These are phyloP conservation scores for Ophiostoma himal-ulmi DNA, from an alignment of 2,329 filamentous ascomycete species.

Conservation along the genomic window DNA sequence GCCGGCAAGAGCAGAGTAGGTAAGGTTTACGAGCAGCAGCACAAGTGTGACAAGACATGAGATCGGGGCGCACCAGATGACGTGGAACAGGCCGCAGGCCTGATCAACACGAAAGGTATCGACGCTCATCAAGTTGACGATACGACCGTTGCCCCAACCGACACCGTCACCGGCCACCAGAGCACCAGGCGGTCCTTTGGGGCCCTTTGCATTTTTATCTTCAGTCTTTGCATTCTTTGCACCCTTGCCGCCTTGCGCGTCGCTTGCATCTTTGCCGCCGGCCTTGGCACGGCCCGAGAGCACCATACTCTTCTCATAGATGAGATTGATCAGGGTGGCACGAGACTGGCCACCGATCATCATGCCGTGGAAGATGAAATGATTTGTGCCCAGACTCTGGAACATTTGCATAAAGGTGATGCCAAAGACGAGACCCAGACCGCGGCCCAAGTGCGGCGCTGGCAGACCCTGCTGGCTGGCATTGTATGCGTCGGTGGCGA, in stretches of 20 bases:
- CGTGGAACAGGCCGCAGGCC: conserved; percentile 81
- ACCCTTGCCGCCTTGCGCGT: not conserved
- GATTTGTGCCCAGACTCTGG: conserved; percentile 75
- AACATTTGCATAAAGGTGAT: conserved; percentile 79
- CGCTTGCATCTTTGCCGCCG: conserved; percentile 47
- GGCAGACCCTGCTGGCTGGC: conserved; percentile 49
- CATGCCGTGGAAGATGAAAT: conserved; percentile 91
- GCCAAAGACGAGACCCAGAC: conserved; percentile 76
- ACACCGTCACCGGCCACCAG: conserved; percentile 58
- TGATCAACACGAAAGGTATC: conserved; percentile 91
- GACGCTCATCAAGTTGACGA: conserved; percentile 90
- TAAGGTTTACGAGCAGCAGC: conserved; percentile 78
- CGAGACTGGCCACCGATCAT: conserved; percentile 79
- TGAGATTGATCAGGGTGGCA: conserved; percentile 73
- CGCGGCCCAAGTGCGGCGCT: conserved; percentile 63
- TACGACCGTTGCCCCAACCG: conserved; percentile 88
- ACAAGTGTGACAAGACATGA: conserved; percentile 71
- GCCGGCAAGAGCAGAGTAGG: conserved; percentile 82
- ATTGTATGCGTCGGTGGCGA: conserved; percentile 71
- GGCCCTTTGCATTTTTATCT: not conserved
- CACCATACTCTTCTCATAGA: conserved; percentile 89
- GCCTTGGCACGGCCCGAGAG: conserved; percentile 84
- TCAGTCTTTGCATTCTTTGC: not conserved
- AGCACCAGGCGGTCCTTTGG: not conserved
- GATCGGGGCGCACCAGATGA: conserved; percentile 82